A percentile compares a stretch with the other conserved stretches of the same genome.
Evolutionary conservation across 2,329 filamentous ascomycete genomes (phyloP).

Genomic region (Apiospora marii): DNA sequence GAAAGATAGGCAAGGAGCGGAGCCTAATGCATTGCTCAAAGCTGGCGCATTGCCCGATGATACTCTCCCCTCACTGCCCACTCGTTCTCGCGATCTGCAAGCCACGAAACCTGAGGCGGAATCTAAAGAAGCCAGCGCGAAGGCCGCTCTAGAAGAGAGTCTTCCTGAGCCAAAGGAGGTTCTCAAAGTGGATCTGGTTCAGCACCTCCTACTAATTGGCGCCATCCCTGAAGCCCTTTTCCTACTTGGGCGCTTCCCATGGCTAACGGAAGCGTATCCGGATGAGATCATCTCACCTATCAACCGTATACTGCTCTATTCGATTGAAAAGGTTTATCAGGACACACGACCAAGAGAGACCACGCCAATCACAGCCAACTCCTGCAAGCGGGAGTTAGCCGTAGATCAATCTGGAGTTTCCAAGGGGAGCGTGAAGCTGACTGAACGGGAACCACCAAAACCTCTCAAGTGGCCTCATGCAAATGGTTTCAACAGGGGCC

Average conservation of each 20-base stretch:
- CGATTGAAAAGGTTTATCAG: conserved; percentile 75
- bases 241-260: conserved; percentile 90
- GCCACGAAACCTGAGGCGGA: conserved; percentile 62
- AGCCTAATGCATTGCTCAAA: conserved; percentile 83
- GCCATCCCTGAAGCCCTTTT: conserved; percentile 93
- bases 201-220: conserved; percentile 87
- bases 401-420: conserved; percentile 71
- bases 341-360: conserved; percentile 46
- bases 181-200: conserved; percentile 86
- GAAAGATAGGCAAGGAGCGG: conserved; percentile 72
- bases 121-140: conserved; percentile 52
- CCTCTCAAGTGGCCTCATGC: conserved; percentile 84
- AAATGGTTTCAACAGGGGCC: conserved; percentile 79
- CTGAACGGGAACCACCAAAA: conserved; percentile 67
- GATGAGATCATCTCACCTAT: conserved; percentile 79
- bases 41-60: conserved; percentile 90
- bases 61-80: conserved; percentile 59
- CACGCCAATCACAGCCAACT: conserved; percentile 43
- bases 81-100: conserved; percentile 58
- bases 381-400: conserved; percentile 51
- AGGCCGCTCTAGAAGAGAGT: conserved; percentile 56
- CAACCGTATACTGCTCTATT: conserved; percentile 85
- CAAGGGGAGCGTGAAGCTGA: conserved; percentile 73
- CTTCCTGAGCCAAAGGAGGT: conserved; percentile 76
- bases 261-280: conserved; percentile 85